Evolutionary conservation across 2,329 filamentous ascomycete species (phyloP).

Genomic region (Emmonsiellopsis sp.): DNA sequence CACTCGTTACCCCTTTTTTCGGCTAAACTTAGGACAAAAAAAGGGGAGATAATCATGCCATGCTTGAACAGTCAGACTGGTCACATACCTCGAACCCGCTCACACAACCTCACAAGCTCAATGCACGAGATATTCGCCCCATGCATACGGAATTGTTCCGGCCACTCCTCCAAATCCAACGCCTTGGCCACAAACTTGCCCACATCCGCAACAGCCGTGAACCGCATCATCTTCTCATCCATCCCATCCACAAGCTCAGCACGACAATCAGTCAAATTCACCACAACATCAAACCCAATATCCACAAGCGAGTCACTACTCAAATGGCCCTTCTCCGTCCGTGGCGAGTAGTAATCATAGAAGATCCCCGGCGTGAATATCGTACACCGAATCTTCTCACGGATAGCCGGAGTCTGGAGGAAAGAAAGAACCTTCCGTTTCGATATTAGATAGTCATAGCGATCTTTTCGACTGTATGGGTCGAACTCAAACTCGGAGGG

Average conservation of each 20-base stretch:
- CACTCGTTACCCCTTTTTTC: not conserved
- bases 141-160: not conserved
- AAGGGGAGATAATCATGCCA: no score
- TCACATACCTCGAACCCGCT: slow-evolving; percentile 2
- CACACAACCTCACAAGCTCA: slow-evolving; percentile 1
- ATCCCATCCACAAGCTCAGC: slow-evolving; percentile 1
- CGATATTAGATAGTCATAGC: not conserved
- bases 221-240: not conserved
- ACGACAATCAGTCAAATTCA: not conserved
- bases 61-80: not conserved
- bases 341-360: slow-evolving; percentile 1
- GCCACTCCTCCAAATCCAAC: slow-evolving; percentile 1
- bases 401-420: not conserved
- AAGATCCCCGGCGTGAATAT: slow-evolving; percentile 2
- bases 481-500: slow-evolving; percentile 1
- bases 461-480: not conserved
- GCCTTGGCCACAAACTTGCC: not conserved
- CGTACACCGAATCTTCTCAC: not conserved
- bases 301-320: not conserved
- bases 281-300: slow-evolving; percentile 1
- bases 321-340: not conserved
- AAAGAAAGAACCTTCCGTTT: not conserved
- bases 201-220: slow-evolving; percentile 1
- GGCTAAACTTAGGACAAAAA: no score
- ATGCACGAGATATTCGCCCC: not conserved